Percentiles rank a stretch among this genome's conserved stretches.
Evolutionary conservation across 805 yeast species (phyloP).

Genomic region (Debaryomyces maramus): DNA sequence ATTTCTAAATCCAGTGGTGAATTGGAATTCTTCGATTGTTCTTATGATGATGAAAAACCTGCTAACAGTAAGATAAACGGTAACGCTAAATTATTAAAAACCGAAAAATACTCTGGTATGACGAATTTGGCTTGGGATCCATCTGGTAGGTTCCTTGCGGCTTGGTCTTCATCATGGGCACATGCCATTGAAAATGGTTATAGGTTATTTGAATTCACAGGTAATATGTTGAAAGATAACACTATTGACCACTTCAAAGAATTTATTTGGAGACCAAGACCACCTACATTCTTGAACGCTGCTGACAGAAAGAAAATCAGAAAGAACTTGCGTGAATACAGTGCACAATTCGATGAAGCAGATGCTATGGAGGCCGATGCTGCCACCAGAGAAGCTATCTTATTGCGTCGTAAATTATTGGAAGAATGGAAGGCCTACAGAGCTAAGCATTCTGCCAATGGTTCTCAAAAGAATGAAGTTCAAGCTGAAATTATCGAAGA

Average conservation of each 20-base stretch:
- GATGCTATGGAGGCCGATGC: slow-evolving; percentile 96
- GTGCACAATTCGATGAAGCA: slow-evolving; percentile 89
- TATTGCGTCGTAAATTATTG: slow-evolving; percentile 76
- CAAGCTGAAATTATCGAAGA: slow-evolving; percentile 66
- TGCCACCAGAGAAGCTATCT: slow-evolving; percentile 85
- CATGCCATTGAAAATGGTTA: slow-evolving; percentile 89
- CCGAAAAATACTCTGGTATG: slow-evolving; percentile 70
- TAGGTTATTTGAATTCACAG: slow-evolving; percentile 82
- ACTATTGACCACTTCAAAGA: slow-evolving; percentile 79
- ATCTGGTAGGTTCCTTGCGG: slow-evolving; percentile 86
- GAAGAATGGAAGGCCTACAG: slow-evolving; percentile 88
- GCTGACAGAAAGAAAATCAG: slow-evolving; percentile 86
- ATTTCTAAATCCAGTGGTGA: slow-evolving; percentile 55
- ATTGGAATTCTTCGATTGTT: slow-evolving; percentile 83
- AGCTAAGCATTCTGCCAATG: slow-evolving; percentile 33
- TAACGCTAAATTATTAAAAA: slow-evolving; percentile 60
- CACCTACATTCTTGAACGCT: slow-evolving; percentile 69
- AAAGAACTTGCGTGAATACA: slow-evolving; percentile 84
- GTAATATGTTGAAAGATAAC: slow-evolving; percentile 74
- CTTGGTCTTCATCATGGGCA: slow-evolving; percentile 84
- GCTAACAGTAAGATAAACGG: slow-evolving; percentile 50
- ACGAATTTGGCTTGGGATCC: slow-evolving; percentile 93
- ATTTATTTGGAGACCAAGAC: slow-evolving; percentile 97
- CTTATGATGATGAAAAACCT: slow-evolving; percentile 67
- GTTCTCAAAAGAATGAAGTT: slow-evolving; percentile 46